phyloP scores from a whole-genome alignment of 2,329 filamentous ascomycete genomes.

The Fusarium palustre region DNA sequence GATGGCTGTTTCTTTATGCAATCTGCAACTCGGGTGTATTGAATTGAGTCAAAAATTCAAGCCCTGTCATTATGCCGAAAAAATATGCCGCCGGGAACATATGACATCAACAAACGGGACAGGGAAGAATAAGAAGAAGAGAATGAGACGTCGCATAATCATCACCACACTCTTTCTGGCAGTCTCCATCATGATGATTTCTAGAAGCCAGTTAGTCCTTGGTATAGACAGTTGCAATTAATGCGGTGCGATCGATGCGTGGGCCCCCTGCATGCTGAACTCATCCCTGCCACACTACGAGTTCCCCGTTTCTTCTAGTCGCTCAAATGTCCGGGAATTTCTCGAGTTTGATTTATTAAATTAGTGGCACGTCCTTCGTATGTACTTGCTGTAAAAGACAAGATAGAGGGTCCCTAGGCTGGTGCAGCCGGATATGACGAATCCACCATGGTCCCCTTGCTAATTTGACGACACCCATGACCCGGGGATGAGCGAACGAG shows the following conservation, averaged over 20 bases:
- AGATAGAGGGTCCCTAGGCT: not conserved
- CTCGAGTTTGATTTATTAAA: constrained; percentile 21
- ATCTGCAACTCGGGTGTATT: constrained; percentile 23
- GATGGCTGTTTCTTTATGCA: constrained; percentile 36
- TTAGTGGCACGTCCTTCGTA: constrained; percentile 4
- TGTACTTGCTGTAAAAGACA: not conserved
- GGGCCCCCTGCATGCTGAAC: constrained; percentile 28
- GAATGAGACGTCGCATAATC: constrained; percentile 6
- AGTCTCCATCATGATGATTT: constrained; percentile 13
- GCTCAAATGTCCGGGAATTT: constrained; percentile 22
- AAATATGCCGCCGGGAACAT: not conserved
- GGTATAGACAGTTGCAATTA: not conserved
- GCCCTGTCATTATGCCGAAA: constrained; percentile 19
- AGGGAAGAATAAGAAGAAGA: not conserved
- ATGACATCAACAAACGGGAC: not conserved
- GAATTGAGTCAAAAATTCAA: constrained; percentile 19
- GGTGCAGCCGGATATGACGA: constrained; percentile 1
- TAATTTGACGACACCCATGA: constrained; percentile 32
- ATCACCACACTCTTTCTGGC: not conserved
- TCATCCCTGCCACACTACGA: constrained; percentile 30
- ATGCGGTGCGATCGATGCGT: constrained; percentile 37
- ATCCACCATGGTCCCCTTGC: constrained; percentile 34
- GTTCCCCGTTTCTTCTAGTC: constrained; percentile 8
- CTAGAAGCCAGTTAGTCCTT: constrained; percentile 12
- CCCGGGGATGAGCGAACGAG: constrained; percentile 34